Percentiles rank a stretch among this genome's conserved stretches.
phyloP scores from a whole-genome alignment of 306 rosid genomes.

The Quillaja saponaria region DNA sequence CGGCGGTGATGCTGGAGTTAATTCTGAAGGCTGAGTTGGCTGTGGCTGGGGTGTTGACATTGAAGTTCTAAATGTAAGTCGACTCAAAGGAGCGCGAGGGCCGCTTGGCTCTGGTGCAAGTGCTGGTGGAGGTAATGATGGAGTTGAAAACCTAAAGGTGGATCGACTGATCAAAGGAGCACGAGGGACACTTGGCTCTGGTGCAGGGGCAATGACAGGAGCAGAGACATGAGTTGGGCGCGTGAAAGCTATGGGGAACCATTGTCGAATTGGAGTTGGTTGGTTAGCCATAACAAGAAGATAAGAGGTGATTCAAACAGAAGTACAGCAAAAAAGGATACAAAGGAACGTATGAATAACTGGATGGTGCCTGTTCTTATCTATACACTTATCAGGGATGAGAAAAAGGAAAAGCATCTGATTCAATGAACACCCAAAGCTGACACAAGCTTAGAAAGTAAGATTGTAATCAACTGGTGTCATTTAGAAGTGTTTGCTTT shows the following conservation, averaged over 20 bases:
- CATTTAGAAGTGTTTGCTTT: conserved; percentile 16
- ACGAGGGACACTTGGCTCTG: too few species aligned
- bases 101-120: too few species aligned
- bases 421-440: conserved; percentile 48
- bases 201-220: too few species aligned
- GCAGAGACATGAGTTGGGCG: too few species aligned
- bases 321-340: neutral
- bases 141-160: too few species aligned
- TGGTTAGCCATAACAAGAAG: conserved; percentile 53
- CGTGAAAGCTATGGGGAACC: conserved; percentile 65
- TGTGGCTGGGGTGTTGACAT: too few species aligned
- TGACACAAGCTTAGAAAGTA: conserved; percentile 41
- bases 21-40: too few species aligned
- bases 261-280: conserved; percentile 47
- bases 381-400: conserved; percentile 55
- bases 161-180: too few species aligned
- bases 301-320: neutral
- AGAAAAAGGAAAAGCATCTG: conserved; percentile 54
- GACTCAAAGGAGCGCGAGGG: too few species aligned
- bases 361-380: conserved; percentile 40
- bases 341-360: conserved; percentile 16
- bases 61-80: too few species aligned
- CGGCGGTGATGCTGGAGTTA: too few species aligned
- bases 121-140: too few species aligned
- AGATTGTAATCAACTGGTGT: conserved; percentile 48